Conservation (phyloP, 2,329 filamentous ascomycete genomes). For the Anthostomella pinea region DNA sequence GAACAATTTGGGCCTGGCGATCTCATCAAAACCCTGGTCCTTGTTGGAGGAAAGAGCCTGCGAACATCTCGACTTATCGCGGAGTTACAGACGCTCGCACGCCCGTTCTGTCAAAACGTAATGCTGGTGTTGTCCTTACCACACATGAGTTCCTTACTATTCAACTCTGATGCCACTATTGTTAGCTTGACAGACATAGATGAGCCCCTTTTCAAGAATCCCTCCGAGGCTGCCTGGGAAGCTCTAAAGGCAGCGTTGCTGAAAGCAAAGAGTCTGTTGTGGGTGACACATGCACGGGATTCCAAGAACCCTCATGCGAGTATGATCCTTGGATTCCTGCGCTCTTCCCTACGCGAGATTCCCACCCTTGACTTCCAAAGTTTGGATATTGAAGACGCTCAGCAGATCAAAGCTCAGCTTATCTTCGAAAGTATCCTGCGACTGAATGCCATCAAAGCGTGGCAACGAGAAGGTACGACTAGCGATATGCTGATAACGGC, state of each 20-base stretch:
- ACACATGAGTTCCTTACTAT: too few relatives aligned
- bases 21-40: slow-evolving; percentile 1
- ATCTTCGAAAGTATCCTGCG: slow-evolving; percentile 4
- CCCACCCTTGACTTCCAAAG: slow-evolving; percentile 2
- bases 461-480: too few relatives aligned
- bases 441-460: slow-evolving; percentile 1
- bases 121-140: neutral
- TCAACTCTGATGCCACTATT: slow-evolving; percentile 1
- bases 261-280: slow-evolving; percentile 3
- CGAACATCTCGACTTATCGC: neutral
- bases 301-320: slow-evolving; percentile 8
- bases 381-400: slow-evolving; percentile 3
- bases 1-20: neutral
- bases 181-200: slow-evolving; percentile 6
- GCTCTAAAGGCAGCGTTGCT: neutral
- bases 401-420: neutral
- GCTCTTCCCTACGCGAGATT: neutral
- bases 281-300: slow-evolving; percentile 8
- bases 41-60: slow-evolving; percentile 2
- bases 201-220: neutral
- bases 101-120: too few relatives aligned
- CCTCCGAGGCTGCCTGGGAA: neutral
- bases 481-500: too few relatives aligned
- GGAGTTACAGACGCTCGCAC: neutral
- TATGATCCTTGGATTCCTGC: slow-evolving; percentile 10